Percentiles rank a stretch among this genome's conserved stretches.
Conservation (phyloP, 2,329 filamentous ascomycete genomes). For the Penicillium sp. region DNA sequence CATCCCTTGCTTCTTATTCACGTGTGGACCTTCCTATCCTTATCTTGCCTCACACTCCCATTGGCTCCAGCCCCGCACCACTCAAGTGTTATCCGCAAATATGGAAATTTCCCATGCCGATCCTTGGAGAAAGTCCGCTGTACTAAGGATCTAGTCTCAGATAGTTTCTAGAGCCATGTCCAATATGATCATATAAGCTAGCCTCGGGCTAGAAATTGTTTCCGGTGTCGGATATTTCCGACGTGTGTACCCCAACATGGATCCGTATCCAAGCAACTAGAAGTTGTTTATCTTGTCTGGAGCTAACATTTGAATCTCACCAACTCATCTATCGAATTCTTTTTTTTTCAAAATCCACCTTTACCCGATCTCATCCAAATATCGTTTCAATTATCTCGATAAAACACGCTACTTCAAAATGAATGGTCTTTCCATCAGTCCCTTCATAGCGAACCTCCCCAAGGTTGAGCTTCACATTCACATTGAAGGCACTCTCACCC, state of each 20-base stretch:
- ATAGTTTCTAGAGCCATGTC: not conserved
- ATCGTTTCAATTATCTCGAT: not conserved
- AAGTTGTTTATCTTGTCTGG: not conserved
- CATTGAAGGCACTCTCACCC: conserved; percentile 49
- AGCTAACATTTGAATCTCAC: not conserved
- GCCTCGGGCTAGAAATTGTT: not conserved
- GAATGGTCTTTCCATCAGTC: conserved; percentile 21
- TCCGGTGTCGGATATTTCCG: not conserved
- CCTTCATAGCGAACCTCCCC: conserved; percentile 41
- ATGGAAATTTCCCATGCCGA: not conserved
- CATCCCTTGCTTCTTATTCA: conserved; percentile 1
- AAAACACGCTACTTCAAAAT: conserved; percentile 1
- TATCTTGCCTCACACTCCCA: conserved; percentile 19
- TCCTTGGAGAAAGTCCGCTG: not conserved
- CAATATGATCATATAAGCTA: not conserved
- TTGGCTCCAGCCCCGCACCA: conserved; percentile 7
- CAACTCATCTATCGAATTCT: not conserved
- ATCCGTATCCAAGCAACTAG: not conserved
- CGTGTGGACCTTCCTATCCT: conserved; percentile 2
- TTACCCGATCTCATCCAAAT: not conserved
- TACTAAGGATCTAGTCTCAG: not conserved
- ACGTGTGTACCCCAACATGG: not conserved
- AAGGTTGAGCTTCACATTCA: conserved; percentile 52
- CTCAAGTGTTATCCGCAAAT: conserved; percentile 10
- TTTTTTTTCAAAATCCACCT: not conserved